phyloP scores from a whole-genome alignment of 1,284 basidiomycete genomes.

The Tilletia indica region DNA sequence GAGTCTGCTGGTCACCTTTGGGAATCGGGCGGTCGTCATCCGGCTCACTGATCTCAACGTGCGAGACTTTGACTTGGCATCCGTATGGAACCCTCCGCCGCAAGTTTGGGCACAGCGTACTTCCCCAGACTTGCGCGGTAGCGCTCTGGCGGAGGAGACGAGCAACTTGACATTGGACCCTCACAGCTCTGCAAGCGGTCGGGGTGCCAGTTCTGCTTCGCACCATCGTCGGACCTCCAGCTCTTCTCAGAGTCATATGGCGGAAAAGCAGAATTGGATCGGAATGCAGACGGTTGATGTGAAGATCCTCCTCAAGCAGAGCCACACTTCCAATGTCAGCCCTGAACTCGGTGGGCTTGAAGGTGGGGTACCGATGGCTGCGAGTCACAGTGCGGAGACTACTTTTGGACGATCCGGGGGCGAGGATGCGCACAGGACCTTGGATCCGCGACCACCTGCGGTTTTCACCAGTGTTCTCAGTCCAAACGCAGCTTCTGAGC shows the following conservation, averaged over 20 bases:
- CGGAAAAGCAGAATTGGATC: not conserved
- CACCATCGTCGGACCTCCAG: not conserved
- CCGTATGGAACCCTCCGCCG: not conserved
- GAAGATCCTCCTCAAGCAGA: not conserved
- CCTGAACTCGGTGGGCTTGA: not conserved
- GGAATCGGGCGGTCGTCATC: slow-evolving; percentile 36
- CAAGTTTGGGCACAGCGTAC: not conserved
- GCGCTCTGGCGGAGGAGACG: not conserved
- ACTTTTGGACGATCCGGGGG: not conserved
- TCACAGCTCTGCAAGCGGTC: not conserved
- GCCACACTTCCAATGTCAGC: not conserved
- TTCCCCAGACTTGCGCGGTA: not conserved
- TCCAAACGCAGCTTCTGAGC: not conserved
- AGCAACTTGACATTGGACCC: not conserved
- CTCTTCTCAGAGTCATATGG: not conserved
- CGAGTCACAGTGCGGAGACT: not conserved
- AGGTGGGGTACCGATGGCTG: not conserved
- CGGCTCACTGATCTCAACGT: slow-evolving; percentile 39
- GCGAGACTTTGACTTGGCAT: slow-evolving; percentile 35
- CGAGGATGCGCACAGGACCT: not conserved
- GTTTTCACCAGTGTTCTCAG: slow-evolving; percentile 10
- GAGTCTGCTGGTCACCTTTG: slow-evolving; percentile 41
- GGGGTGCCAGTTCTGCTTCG: not conserved
- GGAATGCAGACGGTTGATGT: slow-evolving; percentile 9
- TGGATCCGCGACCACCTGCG: not conserved